Evolutionary conservation across 2,329 filamentous ascomycete genomes (phyloP).

Genomic region (Alternaria solani): DNA sequence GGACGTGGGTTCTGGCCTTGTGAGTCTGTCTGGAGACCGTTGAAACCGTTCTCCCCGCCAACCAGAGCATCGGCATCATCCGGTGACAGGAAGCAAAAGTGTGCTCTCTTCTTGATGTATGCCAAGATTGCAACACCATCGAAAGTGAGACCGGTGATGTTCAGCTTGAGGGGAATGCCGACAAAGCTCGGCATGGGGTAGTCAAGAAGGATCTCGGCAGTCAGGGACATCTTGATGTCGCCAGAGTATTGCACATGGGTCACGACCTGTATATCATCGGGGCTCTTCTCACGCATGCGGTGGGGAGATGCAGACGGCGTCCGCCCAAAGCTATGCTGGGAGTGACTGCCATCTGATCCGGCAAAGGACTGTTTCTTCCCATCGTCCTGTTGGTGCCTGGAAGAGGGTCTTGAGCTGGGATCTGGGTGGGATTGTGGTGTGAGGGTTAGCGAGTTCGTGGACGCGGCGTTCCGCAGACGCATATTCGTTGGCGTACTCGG

Average conservation of each 20-base stretch:
- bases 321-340: slow-evolving; percentile 39
- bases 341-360: slow-evolving; percentile 36
- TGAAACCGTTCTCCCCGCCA: slow-evolving; percentile 53
- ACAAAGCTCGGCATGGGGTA: slow-evolving; percentile 99
- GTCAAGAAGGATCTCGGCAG: slow-evolving; percentile 93
- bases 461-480: slow-evolving; percentile 50
- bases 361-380: slow-evolving; percentile 39
- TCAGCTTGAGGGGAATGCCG: slow-evolving; percentile 90
- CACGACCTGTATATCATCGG: slow-evolving; percentile 91
- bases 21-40: slow-evolving; percentile 36
- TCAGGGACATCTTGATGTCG: slow-evolving; percentile 85
- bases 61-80: slow-evolving; percentile 81
- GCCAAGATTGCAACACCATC: slow-evolving; percentile 93
- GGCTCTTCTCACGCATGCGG: slow-evolving; percentile 73
- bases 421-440: slow-evolving; percentile 58
- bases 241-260: slow-evolving; percentile 90
- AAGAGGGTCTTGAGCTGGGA: slow-evolving; percentile 55
- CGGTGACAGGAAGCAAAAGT: slow-evolving; percentile 93
- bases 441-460: slow-evolving; percentile 56
- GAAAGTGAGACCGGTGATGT: slow-evolving; percentile 93
- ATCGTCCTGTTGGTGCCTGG: slow-evolving; percentile 51
- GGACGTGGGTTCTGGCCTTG: slow-evolving; percentile 37
- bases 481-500: slow-evolving; percentile 46
- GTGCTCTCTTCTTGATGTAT: slow-evolving; percentile 85
- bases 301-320: slow-evolving; percentile 54